Percentiles rank a stretch among this genome's conserved stretches.
phyloP scores from a whole-genome alignment of 768 basidiomycete genomes.

The Boletus huronensis region DNA sequence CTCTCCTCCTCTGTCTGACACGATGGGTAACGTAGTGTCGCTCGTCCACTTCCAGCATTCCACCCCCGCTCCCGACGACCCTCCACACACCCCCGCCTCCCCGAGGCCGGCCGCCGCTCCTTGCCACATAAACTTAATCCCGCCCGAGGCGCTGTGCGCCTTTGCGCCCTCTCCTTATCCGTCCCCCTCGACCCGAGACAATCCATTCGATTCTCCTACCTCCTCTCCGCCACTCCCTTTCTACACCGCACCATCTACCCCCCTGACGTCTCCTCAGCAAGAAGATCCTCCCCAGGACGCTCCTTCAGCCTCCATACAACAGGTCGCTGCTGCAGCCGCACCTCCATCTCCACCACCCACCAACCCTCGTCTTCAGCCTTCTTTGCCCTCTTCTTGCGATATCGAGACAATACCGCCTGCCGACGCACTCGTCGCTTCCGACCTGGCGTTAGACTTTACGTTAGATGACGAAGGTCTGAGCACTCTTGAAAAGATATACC shows the following conservation, averaged over 20 bases:
- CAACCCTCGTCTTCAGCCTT: slow-evolving; percentile 18
- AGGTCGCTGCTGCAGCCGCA: slow-evolving; percentile 14
- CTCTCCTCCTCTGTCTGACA: slow-evolving; percentile 4
- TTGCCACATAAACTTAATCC: slow-evolving; percentile 34
- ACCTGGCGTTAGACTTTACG: slow-evolving; percentile 37
- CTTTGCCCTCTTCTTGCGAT: slow-evolving; percentile 24
- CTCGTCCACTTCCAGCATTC: slow-evolving; percentile 28
- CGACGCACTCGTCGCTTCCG: slow-evolving; percentile 27
- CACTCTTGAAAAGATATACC: slow-evolving; percentile 88
- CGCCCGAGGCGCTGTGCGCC: slow-evolving; percentile 32
- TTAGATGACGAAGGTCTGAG: slow-evolving; percentile 79
- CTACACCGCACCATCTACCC: slow-evolving; percentile 48
- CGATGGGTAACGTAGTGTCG: slow-evolving; percentile 34
- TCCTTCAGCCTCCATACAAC: slow-evolving; percentile 17
- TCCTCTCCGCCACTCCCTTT: slow-evolving; percentile 41
- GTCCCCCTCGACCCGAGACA: slow-evolving; percentile 34
- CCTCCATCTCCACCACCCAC: slow-evolving; percentile 27
- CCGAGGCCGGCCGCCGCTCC: slow-evolving; percentile 24
- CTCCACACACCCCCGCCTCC: slow-evolving; percentile 5
- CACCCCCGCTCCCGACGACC: slow-evolving; percentile 16
- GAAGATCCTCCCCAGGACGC: slow-evolving; percentile 31
- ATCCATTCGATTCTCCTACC: slow-evolving; percentile 36
- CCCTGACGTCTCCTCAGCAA: slow-evolving; percentile 39
- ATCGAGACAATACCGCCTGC: slow-evolving; percentile 26
- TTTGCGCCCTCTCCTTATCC: slow-evolving; percentile 31